Percentiles rank a stretch among this genome's conserved stretches.
Conservation (phyloP, 1,284 basidiomycete species). For the Austroboletus novae-zelandiae region DNA sequence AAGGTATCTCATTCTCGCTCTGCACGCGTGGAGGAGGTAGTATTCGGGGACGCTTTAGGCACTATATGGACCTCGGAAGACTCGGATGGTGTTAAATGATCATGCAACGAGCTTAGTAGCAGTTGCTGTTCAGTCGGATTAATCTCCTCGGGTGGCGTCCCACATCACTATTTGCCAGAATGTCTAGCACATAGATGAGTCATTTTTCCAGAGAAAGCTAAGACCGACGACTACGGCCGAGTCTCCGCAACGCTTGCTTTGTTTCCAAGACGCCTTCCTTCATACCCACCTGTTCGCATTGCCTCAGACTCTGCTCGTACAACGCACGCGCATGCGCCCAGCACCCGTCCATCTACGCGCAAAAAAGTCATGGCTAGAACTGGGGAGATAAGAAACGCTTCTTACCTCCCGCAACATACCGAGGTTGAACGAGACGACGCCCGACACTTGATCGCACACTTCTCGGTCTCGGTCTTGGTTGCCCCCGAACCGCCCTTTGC, state of each 20-base stretch:
- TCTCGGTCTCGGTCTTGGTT: slow-evolving; percentile 14
- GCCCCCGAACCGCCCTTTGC: slow-evolving; percentile 25
- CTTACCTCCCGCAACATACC: slow-evolving; percentile 48
- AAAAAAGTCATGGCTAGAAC: not conserved
- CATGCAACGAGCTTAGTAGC: too few relatives aligned
- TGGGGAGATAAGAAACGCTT: not conserved
- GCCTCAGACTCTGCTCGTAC: slow-evolving; percentile 46
- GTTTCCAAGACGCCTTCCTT: slow-evolving; percentile 51
- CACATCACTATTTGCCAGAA: too few relatives aligned
- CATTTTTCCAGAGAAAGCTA: not conserved
- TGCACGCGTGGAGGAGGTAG: too few relatives aligned
- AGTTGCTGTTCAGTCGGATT: too few relatives aligned
- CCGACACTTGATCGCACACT: slow-evolving; percentile 56
- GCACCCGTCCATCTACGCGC: slow-evolving; percentile 50
- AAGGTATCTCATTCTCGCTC: too few relatives aligned
- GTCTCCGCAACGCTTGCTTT: slow-evolving; percentile 43
- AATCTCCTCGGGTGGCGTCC: too few relatives aligned
- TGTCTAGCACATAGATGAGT: too few relatives aligned
- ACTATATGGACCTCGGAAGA: too few relatives aligned
- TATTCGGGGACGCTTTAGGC: too few relatives aligned
- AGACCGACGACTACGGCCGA: slow-evolving; percentile 24
- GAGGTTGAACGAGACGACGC: slow-evolving; percentile 61
- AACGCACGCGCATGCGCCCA: slow-evolving; percentile 41
- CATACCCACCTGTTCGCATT: slow-evolving; percentile 48
- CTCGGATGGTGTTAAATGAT: too few relatives aligned